These are phyloP conservation scores for Xylariaceae sp. DNA, from an alignment of 2,329 filamentous ascomycete species.

Conservation along the genomic window DNA sequence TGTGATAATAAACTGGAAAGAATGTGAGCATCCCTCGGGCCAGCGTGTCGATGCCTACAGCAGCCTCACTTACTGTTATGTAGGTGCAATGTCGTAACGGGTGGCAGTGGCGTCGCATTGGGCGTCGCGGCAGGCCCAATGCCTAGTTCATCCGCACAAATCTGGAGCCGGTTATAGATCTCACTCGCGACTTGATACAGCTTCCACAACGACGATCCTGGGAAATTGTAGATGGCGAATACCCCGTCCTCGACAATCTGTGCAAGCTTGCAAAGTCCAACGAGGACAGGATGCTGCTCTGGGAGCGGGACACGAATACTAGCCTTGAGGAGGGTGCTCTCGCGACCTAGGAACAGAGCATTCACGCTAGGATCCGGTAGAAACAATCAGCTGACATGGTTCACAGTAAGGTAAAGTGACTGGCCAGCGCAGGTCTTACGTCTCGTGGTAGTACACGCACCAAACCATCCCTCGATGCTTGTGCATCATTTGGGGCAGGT, in stretches of 20 bases:
- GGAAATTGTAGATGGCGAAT: slow-evolving; percentile 1
- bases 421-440: background rate
- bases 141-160: slow-evolving; percentile 6
- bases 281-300: slow-evolving; percentile 4
- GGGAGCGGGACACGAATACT: slow-evolving; percentile 6
- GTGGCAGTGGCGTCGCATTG: background rate
- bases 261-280: slow-evolving; percentile 10
- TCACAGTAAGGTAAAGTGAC: background rate
- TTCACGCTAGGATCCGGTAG: slow-evolving; percentile 1
- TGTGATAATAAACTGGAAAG: slow-evolving; percentile 9
- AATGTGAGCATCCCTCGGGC: background rate
- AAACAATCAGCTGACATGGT: background rate
- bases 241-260: slow-evolving; percentile 10
- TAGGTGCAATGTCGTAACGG: slow-evolving; percentile 3
- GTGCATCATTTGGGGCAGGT: slow-evolving; percentile 4
- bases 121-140: slow-evolving; percentile 7
- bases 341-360: slow-evolving; percentile 6
- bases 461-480: slow-evolving; percentile 7
- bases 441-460: slow-evolving; percentile 11
- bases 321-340: slow-evolving; percentile 7
- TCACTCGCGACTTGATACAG: slow-evolving; percentile 8
- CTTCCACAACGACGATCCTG: slow-evolving; percentile 5
- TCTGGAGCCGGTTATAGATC: slow-evolving; percentile 7
- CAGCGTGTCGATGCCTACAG: background rate
- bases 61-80: slow-evolving; percentile 3